Percentiles rank a stretch among this genome's conserved stretches.
phyloP scores from a whole-genome alignment of 768 basidiomycete species.

The Calocera viscosa region DNA sequence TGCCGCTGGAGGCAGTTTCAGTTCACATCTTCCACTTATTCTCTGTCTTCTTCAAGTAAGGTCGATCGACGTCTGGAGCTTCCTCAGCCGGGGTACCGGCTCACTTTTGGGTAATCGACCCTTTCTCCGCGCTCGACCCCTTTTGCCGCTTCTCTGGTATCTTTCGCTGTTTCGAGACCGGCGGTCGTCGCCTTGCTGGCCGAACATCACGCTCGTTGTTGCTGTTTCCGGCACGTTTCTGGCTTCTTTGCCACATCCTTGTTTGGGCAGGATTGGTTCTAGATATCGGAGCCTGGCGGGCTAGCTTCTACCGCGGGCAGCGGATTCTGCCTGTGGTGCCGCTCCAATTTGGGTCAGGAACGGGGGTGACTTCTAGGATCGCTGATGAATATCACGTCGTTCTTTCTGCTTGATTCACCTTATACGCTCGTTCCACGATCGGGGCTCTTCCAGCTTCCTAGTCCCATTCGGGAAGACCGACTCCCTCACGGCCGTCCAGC shows the following conservation, averaged over 20 bases:
- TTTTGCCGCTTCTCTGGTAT: neutral
- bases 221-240: no score
- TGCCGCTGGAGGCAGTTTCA: neutral
- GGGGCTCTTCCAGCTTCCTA: neutral
- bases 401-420: neutral
- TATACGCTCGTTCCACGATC: neutral
- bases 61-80: neutral
- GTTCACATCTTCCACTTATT: neutral
- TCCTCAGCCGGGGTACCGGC: neutral
- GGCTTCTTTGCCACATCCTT: no score
- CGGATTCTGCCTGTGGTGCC: neutral
- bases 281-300: neutral
- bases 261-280: no score
- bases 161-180: neutral
- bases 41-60: neutral
- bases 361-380: neutral
- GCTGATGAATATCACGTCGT: neutral
- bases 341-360: neutral
- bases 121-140: neutral
- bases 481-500: no score
- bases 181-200: neutral
- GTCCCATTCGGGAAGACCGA: no score
- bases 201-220: neutral
- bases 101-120: neutral
- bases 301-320: neutral